Evolutionary conservation across 2,329 filamentous ascomycete species (phyloP), one percentile per base, ranked within the genome.

Genomic region (Fusarium acutatum): DNA sequence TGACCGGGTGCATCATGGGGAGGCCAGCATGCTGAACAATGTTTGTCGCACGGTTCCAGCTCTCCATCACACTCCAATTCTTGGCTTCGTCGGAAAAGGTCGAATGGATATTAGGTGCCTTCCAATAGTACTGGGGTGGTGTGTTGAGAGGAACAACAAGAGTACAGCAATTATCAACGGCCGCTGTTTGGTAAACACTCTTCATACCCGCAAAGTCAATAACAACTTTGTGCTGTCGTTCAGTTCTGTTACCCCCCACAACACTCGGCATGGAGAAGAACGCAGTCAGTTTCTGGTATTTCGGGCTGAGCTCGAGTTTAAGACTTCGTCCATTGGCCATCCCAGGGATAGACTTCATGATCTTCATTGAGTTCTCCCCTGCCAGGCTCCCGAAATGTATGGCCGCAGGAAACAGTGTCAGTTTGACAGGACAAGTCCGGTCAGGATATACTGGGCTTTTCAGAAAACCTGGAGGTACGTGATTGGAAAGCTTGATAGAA

Each of bases 361-460:
- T 80, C 78, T 91, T 88, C 86, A 95, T 90, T 0, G 84, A 83
- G 6, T 81, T 83, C 9, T 88, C 85, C 3, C 85, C 81, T 4
- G 86, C 75, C 81, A 90, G 85, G 44, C 90, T 83, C 0, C 93
- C 93, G 73, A 95, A 92, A 24, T 90, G 86, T 4, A 95, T 76
- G 1, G 82, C 83, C 3, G 79, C 75, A 6, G 87, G 83, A 4
- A 80, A 76, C 4, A 90, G 71, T 22, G 78, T 83, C 80, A 88
- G 81, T 26, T 77, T 78, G 28, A 78, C 67, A 3, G 81, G 80
- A 47, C 83, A 82, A 11, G 41, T 53, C 11, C 75, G 71, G 8
- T 74, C 73, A 15, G 53, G 47, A 22, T 60, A 68, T 30, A 76
- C 60, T 3, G 69, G 75, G 28, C 74, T 79, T 44, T 54, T 57